A percentile compares a stretch with the other conserved stretches of the same genome.
Conservation (phyloP, 1,139 yeast species). For the Diutina mesorugosa region DNA sequence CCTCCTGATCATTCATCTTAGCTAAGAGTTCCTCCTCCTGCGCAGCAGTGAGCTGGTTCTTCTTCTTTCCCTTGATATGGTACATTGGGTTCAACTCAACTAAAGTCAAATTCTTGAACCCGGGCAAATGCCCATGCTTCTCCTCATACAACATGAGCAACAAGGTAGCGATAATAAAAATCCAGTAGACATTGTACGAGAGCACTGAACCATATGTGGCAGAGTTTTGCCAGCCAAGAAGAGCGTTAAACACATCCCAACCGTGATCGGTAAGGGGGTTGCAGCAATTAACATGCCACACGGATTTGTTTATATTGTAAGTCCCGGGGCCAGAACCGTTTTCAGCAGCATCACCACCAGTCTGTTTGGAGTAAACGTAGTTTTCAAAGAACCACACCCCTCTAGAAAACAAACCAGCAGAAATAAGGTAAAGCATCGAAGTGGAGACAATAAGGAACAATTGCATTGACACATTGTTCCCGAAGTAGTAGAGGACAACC, state of each 20-base stretch:
- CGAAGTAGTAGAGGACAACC: constrained; percentile 55
- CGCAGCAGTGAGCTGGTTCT: constrained; percentile 38
- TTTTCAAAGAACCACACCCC: constrained; percentile 81
- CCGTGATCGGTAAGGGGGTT: constrained; percentile 81
- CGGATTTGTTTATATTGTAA: constrained; percentile 60
- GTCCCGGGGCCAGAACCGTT: constrained; percentile 88
- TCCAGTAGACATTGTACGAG: constrained; percentile 78
- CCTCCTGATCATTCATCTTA: constrained; percentile 16
- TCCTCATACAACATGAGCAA: constrained; percentile 62
- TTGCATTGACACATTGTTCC: constrained; percentile 65
- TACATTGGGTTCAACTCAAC: constrained; percentile 59
- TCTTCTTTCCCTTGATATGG: constrained; percentile 55
- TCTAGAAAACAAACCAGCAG: constrained; percentile 83
- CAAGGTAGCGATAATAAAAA: constrained; percentile 40
- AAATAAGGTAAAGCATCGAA: constrained; percentile 67
- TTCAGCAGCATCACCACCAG: constrained; percentile 89
- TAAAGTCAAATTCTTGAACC: constrained; percentile 36
- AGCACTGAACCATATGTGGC: constrained; percentile 85
- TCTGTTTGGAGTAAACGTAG: constrained; percentile 42
- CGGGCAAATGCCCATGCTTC: constrained; percentile 51
- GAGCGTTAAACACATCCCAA: constrained; percentile 86
- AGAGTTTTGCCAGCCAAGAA: constrained; percentile 83
- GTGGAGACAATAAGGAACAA: constrained; percentile 71
- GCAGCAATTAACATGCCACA: constrained; percentile 94
- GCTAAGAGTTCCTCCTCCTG: constrained; percentile 44